These are phyloP conservation scores for Flaveria sonorensis DNA, from an alignment of 129 eudicot species.

Conservation along the genomic window DNA sequence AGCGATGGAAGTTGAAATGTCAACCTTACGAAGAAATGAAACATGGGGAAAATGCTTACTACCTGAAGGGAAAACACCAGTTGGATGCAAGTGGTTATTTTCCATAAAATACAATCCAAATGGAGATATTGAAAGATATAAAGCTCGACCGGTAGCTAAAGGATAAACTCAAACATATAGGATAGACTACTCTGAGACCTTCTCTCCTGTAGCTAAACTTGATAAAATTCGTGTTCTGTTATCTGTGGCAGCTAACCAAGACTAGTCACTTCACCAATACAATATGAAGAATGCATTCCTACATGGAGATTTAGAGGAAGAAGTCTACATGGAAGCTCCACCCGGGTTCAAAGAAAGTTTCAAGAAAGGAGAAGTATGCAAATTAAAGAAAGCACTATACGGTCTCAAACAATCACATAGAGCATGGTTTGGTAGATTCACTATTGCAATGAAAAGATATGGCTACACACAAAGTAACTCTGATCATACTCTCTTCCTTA, in stretches of 20 bases:
- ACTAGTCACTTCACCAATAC: not conserved
- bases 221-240: not conserved
- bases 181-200: no score
- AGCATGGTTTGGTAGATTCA: not conserved
- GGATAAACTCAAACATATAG: no score
- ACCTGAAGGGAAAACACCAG: not conserved
- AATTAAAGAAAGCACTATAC: not conserved
- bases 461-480: not conserved
- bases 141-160: no score
- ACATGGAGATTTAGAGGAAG: not conserved
- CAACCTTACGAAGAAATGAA: not conserved
- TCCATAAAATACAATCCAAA: not conserved
- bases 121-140: no score
- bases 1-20: not conserved
- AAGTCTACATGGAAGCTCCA: no score
- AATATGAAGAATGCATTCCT: not conserved
- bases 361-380: not conserved
- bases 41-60: not conserved
- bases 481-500: not conserved
- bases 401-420: not conserved
- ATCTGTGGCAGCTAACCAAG: not conserved
- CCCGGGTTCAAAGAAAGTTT: not conserved
- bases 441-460: no score
- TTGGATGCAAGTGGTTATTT: not conserved
- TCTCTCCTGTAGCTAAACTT: no score